Evolutionary conservation across 306 rosid genomes (phyloP), one percentile per base, ranked within the genome.

Genomic region (Rosa multiflora): DNA sequence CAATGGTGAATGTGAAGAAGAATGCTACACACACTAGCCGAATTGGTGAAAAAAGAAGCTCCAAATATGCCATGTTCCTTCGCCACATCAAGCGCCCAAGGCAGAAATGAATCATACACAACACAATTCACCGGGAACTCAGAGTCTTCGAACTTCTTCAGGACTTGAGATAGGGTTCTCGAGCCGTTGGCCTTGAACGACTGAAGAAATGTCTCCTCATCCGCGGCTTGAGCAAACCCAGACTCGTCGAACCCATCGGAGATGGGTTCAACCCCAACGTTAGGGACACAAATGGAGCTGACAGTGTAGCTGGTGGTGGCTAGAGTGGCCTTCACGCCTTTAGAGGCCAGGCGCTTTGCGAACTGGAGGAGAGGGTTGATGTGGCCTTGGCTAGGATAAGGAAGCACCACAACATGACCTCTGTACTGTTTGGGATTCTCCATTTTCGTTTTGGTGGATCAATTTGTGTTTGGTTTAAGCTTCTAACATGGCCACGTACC

Each of bases 221-320:
- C 56, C 15, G 42, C 55, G 18, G 85, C 87, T 72, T 89, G 86
- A 5, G 92, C 79, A 48, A 82, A 88, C 46, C 94, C 94, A 0
- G 76, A 43, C 0, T 82, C 10, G 75, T 89, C 92, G 52, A 89
- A 88, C 7, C 97, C 94, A 2, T 91, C 93, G 0, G 94, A 91
- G 78, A 91, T 91, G 0, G 92, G 76, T n/a, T 63, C 70, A 4
- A 91, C 91, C 0, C 17, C 61, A 0, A 89, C 47, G 84, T 77
- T 82, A 2, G 81, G 51, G 0, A 88, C 80, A 20, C 51, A 5
- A 52, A 91, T n/a, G 29, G 82, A 77, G n/a, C 39, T 10, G 58
- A 66, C 66, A 8, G 76, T 75, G 42, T 79, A 73, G 20, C 6
- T 67, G 23, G 83, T 68, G 6, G 84, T 61, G 17, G 85, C 80